phyloP scores from a whole-genome alignment of 31 red algal species.

The Bonnemaisonia californica region DNA sequence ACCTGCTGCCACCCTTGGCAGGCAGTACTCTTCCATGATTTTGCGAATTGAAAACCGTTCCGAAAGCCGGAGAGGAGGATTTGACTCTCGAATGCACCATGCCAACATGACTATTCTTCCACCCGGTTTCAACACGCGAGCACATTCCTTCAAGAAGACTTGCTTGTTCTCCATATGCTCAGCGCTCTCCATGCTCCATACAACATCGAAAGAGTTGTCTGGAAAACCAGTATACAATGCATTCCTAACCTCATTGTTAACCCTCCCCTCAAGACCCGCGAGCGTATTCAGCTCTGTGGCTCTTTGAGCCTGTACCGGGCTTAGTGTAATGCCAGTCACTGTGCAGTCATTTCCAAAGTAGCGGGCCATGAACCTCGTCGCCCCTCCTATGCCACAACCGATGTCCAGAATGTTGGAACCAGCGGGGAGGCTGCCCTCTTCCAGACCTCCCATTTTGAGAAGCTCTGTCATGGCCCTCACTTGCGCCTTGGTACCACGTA shows the following conservation, averaged over 20 bases:
- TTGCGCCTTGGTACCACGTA: constrained; percentile 67
- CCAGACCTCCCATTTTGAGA: constrained; percentile 43
- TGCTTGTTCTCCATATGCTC: constrained; percentile 95
- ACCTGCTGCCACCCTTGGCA: constrained; percentile 65
- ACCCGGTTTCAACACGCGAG: constrained; percentile 81
- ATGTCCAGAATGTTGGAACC: constrained; percentile 77
- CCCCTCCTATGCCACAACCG: constrained; percentile 94
- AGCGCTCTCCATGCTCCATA: constrained; percentile 90
- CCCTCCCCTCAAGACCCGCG: constrained; percentile 45
- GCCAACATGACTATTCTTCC: constrained; percentile 75
- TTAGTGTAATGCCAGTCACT: constrained; percentile 86
- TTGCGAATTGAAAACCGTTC: constrained; percentile 73
- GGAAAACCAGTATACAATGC: constrained; percentile 70
- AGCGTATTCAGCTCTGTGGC: constrained; percentile 69
- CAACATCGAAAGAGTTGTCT: constrained; percentile 78
- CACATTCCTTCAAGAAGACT: constrained; percentile 65
- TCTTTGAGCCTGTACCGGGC: constrained; percentile 73
- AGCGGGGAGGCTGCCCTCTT: constrained; percentile 16
- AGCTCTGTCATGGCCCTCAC: constrained; percentile 84
- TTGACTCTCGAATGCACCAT: constrained; percentile 86
- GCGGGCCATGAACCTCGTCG: constrained; percentile 84
- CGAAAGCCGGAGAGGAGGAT: constrained; percentile 56
- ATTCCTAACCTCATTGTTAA: constrained; percentile 64
- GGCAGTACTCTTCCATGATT: constrained; percentile 83
- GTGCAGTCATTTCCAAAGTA: constrained; percentile 59